Percentiles rank a stretch among this genome's conserved stretches.
These are phyloP conservation scores for Russula sp. DNA, from an alignment of 768 basidiomycete genomes.

Conservation along the genomic window DNA sequence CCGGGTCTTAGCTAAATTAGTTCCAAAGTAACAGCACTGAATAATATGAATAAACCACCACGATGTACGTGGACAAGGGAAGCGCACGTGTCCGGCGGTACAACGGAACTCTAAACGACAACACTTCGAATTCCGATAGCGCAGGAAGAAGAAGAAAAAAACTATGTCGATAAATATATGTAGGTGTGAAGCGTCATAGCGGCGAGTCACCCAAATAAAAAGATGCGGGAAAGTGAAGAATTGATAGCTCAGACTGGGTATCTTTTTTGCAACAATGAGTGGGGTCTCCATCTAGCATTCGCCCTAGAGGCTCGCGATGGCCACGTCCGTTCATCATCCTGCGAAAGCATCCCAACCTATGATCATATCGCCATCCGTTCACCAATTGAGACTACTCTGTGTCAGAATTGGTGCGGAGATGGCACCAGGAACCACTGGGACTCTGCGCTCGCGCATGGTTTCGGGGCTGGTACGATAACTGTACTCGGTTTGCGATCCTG, in stretches of 20 bases:
- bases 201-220: not conserved
- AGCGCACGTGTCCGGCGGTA: slow-evolving; percentile 12
- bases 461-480: slow-evolving; percentile 32
- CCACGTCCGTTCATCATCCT: not conserved
- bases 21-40: not conserved
- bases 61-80: not conserved
- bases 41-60: slow-evolving; percentile 16
- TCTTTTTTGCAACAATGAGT: slow-evolving; percentile 1
- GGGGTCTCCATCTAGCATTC: not conserved
- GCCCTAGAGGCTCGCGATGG: not conserved
- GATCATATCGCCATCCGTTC: slow-evolving; percentile 24
- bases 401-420: slow-evolving; percentile 74
- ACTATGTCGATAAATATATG: slow-evolving; percentile 1
- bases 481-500: slow-evolving; percentile 33
- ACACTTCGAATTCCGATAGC: not conserved
- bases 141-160: not conserved
- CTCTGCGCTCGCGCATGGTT: slow-evolving; percentile 51
- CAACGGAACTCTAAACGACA: slow-evolving; percentile 7
- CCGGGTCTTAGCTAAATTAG: not conserved
- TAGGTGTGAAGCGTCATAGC: not conserved
- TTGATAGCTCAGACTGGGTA: not conserved
- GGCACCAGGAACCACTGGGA: slow-evolving; percentile 45
- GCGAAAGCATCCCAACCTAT: not conserved
- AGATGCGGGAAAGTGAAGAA: not conserved
- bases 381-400: slow-evolving; percentile 88